Base-by-base conservation (phyloP, 129 eudicot species). In the Calendula officinalis region DNA sequence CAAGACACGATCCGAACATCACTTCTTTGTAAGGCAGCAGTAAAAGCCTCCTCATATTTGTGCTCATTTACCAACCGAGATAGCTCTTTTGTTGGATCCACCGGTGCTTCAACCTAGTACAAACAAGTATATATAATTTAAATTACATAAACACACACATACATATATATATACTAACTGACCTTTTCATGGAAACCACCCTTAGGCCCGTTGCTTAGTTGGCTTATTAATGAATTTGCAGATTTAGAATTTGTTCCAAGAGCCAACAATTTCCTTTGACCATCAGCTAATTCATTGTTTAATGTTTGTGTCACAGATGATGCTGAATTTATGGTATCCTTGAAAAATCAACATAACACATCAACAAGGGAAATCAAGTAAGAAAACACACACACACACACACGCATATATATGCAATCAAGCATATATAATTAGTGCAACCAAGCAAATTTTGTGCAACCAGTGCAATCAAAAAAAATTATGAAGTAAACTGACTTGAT, bases 261-360 rank as follows among this genome's bases (percentile, higher is more conserved):
- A 66, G 87, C 85, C 58, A 84, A 32, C 64, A 91, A 73, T 68
- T 82, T 82, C 56, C 97, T 77, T 41, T 91, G 95, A 75, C 95
- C 83, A 37, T 91, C 95, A 70, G 84, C 84, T 71, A 87, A 56
- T 64, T 91, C 94, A 41, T 76, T 66, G 56, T 76, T 91, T 44
- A 91, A 65, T 22, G 88, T 75, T 71, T 76, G 98, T 64, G 87
- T 79, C 71, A 88, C 43, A 8, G 98, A 83, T 30, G 95, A 83
- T 56, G 91, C 96, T 66, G 96, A 85, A 74, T 83, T 92, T 40
- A 88, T 80, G 42, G 94, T 75, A 44, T 92, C 96, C 97, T 84
- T 68, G 39, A 69, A 68, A 62, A 37, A 53, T 22, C 5, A 70
- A 12, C 8, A 43, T 7, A 12, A 66, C 41, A 66, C 41, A 35